Evolutionary conservation across 176 grass and related monocot genomes (phyloP).

Genomic region (Thinopyrum elongatum): DNA sequence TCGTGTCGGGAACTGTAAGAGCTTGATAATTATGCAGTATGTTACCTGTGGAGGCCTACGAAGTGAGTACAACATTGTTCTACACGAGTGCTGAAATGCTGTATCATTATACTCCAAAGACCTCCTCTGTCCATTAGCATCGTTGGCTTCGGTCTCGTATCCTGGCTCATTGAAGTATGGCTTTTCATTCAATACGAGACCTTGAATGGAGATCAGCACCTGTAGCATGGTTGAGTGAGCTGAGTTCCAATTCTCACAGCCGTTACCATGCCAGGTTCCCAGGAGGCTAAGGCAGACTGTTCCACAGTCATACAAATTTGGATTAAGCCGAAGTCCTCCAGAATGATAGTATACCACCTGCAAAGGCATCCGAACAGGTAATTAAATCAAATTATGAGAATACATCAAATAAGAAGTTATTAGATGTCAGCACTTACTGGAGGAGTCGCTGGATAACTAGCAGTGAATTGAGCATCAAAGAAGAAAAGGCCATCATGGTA

Average conservation of each 20-base stretch:
- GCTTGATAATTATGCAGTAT: constrained; percentile 10
- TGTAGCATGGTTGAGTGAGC: constrained; percentile 87
- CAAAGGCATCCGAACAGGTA: constrained; percentile 16
- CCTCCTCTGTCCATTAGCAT: constrained; percentile 24
- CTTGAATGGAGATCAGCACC: constrained; percentile 86
- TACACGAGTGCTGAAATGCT: constrained; percentile 69
- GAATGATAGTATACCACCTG: constrained; percentile 77
- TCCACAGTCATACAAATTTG: constrained; percentile 73
- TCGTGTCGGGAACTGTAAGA: background rate
- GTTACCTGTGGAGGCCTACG: constrained; percentile 69
- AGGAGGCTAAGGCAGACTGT: constrained; percentile 91
- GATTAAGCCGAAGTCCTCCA: constrained; percentile 78
- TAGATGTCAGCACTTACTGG: constrained; percentile 47
- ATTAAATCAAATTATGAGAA: constrained; percentile 23
- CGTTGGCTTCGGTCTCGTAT: constrained; percentile 37
- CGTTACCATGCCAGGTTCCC: constrained; percentile 66
- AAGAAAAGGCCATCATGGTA: constrained; percentile 98
- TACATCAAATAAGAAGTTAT: background rate
- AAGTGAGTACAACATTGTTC: constrained; percentile 85
- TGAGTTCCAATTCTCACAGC: constrained; percentile 81
- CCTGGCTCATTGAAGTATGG: constrained; percentile 94
- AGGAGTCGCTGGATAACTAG: constrained; percentile 61
- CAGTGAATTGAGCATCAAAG: constrained; percentile 77
- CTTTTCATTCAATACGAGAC: constrained; percentile 82
- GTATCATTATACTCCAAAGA: constrained; percentile 61